Evolutionary conservation across 768 basidiomycete genomes (phyloP), one percentile per base, ranked within the genome.

Genomic region (Arthromyces matolae): DNA sequence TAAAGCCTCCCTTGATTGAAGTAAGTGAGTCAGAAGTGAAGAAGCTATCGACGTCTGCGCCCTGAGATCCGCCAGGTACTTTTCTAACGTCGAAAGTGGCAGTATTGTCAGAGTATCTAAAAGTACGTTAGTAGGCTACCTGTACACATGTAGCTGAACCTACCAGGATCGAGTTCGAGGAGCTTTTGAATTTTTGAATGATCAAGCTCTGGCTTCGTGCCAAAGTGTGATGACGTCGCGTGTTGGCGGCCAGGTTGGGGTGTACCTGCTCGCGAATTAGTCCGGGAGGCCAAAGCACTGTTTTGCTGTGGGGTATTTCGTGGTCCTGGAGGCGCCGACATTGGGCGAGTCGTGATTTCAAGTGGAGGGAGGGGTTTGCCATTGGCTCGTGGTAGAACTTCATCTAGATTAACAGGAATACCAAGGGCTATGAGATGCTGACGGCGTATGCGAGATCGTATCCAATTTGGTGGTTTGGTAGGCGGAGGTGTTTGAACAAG

Each of bases 331-430:
- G 89, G 91, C 9, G 86, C 83, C 36, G 90, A 91, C 70, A 82
- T 75, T 2, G 89, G 87, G 37, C 90, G 78, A 18, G 91, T 93
- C 23, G 80, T 80, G 41, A 96, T 89, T 53, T 92, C 83, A 34
- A 95, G 72, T 16, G 84, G 77, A 3, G 93, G 93, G 28, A 95
- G 72, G 5, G 78, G 70, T 58, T 81, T 85, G 35, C 78, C 76
- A 50, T 72, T 79, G 7, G 77, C 72, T 38, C 77, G 80, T 2
- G 89, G 87, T 32, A 90, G 71, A 7, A 95, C 83, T 69, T 97
- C 94, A 62, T 97, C 94, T 5, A 97, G 74, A 61, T 97, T 97
- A 43, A 97, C 89, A 3, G 94, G 94, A 37, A 97, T 85, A 19
- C 94, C 94, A 20, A 97, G 80, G 10, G 90, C 70, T 51, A 95